Base-by-base conservation (phyloP, 192 early-diverging fungal genomes). In the Coemansia sp. region DNA sequence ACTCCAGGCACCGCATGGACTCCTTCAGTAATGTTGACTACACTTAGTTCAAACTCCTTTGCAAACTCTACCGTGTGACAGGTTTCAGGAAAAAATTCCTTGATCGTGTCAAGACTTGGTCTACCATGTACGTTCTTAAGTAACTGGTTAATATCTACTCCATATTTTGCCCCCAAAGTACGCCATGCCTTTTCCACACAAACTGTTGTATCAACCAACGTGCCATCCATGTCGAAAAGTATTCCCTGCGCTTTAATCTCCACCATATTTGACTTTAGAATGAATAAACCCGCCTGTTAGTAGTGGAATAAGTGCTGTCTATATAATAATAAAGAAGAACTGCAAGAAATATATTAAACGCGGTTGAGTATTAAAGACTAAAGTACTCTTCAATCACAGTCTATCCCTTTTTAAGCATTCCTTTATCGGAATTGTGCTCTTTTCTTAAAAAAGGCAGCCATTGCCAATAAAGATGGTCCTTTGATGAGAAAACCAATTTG, bases 191-290 rank as follows among this genome's bases (percentile, higher is more conserved):
- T 54, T 38, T 78, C 75, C 12, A 78, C 75, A 18, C 69, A 78
- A 10, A 25, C 66, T 0, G 62, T 54, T 10, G 75, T 78, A 52
- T 78, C 65, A 24, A 79, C 68, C 25, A 79, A 64, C 34, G 71
- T 79, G 38, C 71, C 76, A 32, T 79, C 76, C 68, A 79, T 69
- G 54, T 79, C 76, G 41, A 79, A 79, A 27, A 79, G 51, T 47
- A 79, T 64, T 8, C 53, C 76, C 32, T 62, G 58, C 24, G 76
- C 60, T 44, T 41, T 56, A 47, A 79, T 67, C 16, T 44, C 58
- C 6, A 47, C 52, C 58, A 68, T 61, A 3, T 21, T 18, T 12
- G 3, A 2, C 10, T 38, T 38, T 9, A 7, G 10, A 38, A 2
- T 12, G 34, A 12, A 9, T 4, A 30, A 30, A 30, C 28, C 6